These are phyloP conservation scores for Aureobasidium lini DNA, from an alignment of 2,329 filamentous ascomycete species.

Conservation along the genomic window DNA sequence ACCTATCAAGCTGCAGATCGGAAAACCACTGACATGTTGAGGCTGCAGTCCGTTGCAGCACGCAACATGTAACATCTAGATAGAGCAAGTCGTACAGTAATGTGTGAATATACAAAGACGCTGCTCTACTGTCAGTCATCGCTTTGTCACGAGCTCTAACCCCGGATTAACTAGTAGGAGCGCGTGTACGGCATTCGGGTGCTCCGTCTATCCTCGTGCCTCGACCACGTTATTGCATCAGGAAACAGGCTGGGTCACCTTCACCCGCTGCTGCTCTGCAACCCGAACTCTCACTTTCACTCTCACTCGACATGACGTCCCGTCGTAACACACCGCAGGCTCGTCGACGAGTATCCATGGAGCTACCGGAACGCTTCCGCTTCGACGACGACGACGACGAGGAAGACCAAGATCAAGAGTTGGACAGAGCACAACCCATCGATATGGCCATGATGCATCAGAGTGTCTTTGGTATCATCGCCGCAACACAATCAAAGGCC, in stretches of 20 bases:
- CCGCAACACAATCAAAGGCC: constrained; percentile 73
- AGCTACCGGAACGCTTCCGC: constrained; percentile 21
- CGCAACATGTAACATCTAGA: not conserved
- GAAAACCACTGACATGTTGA: not conserved
- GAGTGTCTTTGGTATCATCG: constrained; percentile 87
- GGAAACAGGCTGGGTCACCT: not conserved
- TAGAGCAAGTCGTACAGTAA: not conserved
- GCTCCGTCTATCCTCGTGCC: constrained; percentile 3
- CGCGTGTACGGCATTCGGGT: not conserved
- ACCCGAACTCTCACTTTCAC: not conserved
- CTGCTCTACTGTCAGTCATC: not conserved
- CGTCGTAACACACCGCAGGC: not conserved
- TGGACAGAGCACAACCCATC: constrained; percentile 46
- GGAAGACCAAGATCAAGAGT: constrained; percentile 43
- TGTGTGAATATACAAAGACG: not conserved
- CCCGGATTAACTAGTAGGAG: not conserved
- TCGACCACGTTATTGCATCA: constrained; percentile 11
- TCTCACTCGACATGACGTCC: not conserved
- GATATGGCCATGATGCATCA: constrained; percentile 72
- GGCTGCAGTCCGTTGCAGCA: not conserved
- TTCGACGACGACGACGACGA: constrained; percentile 24
- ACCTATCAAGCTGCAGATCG: constrained; percentile 4
- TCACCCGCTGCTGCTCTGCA: not conserved
- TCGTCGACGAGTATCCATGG: constrained; percentile 14
- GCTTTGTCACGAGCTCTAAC: not conserved